Base-by-base conservation (phyloP, 495 filamentous ascomycete species). In the Diplogelasinospora grovesii region DNA sequence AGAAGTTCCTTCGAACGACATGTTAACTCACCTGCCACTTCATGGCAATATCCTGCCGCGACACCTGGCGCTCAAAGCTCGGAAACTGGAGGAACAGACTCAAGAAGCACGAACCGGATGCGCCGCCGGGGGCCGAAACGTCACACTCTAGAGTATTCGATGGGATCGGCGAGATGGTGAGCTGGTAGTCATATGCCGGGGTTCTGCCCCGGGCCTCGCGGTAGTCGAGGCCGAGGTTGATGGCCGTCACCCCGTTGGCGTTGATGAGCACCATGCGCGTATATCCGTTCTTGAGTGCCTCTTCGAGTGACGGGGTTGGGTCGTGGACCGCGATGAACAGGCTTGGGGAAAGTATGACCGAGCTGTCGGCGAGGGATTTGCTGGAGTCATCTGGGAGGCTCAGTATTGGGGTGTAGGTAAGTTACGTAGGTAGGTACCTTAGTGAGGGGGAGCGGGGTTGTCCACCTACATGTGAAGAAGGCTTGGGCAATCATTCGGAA, bases 291-390 rank as follows among this genome's bases (percentile, higher is more conserved):
- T 26, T 20, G 1, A 50, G 33, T 8, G 48, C 31, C 28, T 50
- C 15, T 24, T 41, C 16, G 19, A 50, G 19, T 1, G 37, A 28
- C 8, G 46, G 31, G 20, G 41, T 50, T 13, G 48, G 48, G 38
- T 50, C 48, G 37, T 50, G 26, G 32, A 50, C 24, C 7, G 48
- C 48, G 26, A 50, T 32, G n/a, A 14, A 50, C 5, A 45, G 27
- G 27, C 48, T 45, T 7, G 48, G 48, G 16, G 41, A 46, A 1
- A 50, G 41, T 8, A 39, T 14, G 18, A 15, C 41, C 8, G 48
- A 50, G 10, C 36, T 18, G 22, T 45, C 41, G 3, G 8, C 19
- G 4, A 15, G 31, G 18, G 47, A 36, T 32, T 41, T 37, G 34
- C 33, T 15, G 31, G 33, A n/a, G 40, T 44, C 29, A 28, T 48